Evolutionary conservation across 345 rosid genomes (phyloP).

Genomic region (Excoecaria cochinchinensis): DNA sequence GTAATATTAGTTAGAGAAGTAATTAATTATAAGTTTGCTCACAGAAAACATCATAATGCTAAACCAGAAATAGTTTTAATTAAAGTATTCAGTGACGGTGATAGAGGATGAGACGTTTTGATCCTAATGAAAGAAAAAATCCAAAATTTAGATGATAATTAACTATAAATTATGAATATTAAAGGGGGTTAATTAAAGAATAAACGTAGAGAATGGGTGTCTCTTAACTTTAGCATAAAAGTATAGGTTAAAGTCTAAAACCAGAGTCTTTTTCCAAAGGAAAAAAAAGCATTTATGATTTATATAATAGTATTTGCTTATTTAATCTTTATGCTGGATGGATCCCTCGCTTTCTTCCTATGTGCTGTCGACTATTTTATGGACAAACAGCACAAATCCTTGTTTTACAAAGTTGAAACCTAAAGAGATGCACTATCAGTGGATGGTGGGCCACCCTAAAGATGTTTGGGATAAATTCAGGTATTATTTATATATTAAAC

Average conservation of each 20-base stretch:
- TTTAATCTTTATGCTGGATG: too few species aligned
- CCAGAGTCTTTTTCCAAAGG: constrained; percentile 31
- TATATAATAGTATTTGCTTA: neutral
- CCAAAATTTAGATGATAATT: neutral
- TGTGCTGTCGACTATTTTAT: constrained; percentile 46
- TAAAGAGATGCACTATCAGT: constrained; percentile 30
- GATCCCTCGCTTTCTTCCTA: constrained; percentile 13
- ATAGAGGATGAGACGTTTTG: neutral
- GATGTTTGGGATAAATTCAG: constrained; percentile 5
- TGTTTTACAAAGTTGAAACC: constrained; percentile 56
- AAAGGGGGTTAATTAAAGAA: constrained; percentile 18
- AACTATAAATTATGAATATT: neutral
- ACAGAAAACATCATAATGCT: neutral
- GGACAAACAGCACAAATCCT: constrained; percentile 57
- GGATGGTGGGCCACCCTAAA: constrained; percentile 36
- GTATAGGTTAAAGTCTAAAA: constrained; percentile 31
- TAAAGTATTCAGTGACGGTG: neutral
- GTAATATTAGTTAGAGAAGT: neutral
- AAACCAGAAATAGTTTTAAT: neutral
- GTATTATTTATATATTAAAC: neutral
- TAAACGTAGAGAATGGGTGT: constrained; percentile 19
- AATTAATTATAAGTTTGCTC: too few species aligned
- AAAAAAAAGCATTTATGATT: too few species aligned
- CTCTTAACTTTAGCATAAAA: constrained; percentile 23
- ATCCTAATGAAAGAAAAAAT: too few species aligned